phyloP scores from a whole-genome alignment of 371 early-diverging fungal genomes.

The Lichtheimia hyalospora region DNA sequence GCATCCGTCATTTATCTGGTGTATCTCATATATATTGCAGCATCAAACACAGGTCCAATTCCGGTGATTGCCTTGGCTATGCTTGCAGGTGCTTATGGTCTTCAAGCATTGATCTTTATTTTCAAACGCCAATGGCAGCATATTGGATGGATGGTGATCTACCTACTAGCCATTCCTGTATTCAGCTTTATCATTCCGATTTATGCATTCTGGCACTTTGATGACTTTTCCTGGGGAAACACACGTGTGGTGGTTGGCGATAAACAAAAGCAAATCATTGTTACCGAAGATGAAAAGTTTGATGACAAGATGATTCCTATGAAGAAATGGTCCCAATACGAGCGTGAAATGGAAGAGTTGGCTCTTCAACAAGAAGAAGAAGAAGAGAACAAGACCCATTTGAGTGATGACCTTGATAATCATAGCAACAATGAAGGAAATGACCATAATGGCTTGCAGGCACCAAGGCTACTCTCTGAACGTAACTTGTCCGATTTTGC shows the following conservation, averaged over 20 bases:
- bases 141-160: slow-evolving; percentile 95
- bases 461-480: slow-evolving; percentile 16
- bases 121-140: slow-evolving; percentile 86
- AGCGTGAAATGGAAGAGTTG: slow-evolving; percentile 53
- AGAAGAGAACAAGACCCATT: slow-evolving; percentile 49
- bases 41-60: slow-evolving; percentile 56
- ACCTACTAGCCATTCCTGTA: slow-evolving; percentile 89
- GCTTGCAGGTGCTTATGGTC: slow-evolving; percentile 78
- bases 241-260: slow-evolving; percentile 88
- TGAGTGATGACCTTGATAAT: slow-evolving; percentile 8
- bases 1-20: slow-evolving; percentile 78
- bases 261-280: slow-evolving; percentile 44
- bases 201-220: slow-evolving; percentile 99
- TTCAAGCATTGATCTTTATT: slow-evolving; percentile 91
- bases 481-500: slow-evolving; percentile 20
- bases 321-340: slow-evolving; percentile 75
- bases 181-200: slow-evolving; percentile 96
- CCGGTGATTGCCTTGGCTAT: slow-evolving; percentile 73
- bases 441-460: slow-evolving; percentile 4
- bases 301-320: slow-evolving; percentile 61
- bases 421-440: background rate
- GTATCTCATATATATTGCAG: slow-evolving; percentile 49
- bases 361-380: background rate
- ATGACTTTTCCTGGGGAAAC: slow-evolving; percentile 98
- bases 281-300: slow-evolving; percentile 53